phyloP scores from a whole-genome alignment of 2,329 filamentous ascomycete genomes.

The Chrysosporium keratinophilum region DNA sequence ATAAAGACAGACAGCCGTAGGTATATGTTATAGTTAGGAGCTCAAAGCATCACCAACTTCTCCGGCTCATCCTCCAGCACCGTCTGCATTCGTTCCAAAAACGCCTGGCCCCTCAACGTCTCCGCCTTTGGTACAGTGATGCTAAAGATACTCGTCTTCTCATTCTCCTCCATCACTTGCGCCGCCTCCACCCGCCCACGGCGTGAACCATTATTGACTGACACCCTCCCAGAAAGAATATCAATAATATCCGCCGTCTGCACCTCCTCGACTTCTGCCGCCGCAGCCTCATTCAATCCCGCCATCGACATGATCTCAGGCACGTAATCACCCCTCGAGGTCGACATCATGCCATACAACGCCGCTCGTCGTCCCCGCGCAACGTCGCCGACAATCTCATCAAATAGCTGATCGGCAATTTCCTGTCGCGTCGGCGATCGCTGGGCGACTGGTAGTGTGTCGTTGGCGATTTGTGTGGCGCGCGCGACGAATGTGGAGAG shows the following conservation, averaged over 20 bases:
- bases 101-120: conserved; percentile 68
- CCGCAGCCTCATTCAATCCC: conserved; percentile 27
- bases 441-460: conserved; percentile 62
- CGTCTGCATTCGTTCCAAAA: conserved; percentile 75
- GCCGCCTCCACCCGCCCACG: conserved; percentile 26
- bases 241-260: conserved; percentile 70
- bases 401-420: conserved; percentile 73
- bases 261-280: conserved; percentile 24
- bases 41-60: conserved; percentile 48
- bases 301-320: conserved; percentile 58
- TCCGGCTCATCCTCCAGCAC: conserved; percentile 73
- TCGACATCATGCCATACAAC: conserved; percentile 11
- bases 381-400: conserved; percentile 63
- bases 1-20: too few relatives aligned
- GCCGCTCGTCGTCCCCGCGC: conserved; percentile 30
- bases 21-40: background rate
- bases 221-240: conserved; percentile 50
- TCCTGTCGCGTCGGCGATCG: conserved; percentile 41
- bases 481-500: conserved; percentile 78
- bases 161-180: conserved; percentile 24
- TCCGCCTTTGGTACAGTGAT: conserved; percentile 69
- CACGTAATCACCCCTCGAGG: conserved; percentile 53
- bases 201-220: conserved; percentile 20
- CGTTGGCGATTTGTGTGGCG: conserved; percentile 78
- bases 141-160: conserved; percentile 61